phyloP scores from a whole-genome alignment of 495 filamentous ascomycete genomes.

The Aspergillus heteromorphus region DNA sequence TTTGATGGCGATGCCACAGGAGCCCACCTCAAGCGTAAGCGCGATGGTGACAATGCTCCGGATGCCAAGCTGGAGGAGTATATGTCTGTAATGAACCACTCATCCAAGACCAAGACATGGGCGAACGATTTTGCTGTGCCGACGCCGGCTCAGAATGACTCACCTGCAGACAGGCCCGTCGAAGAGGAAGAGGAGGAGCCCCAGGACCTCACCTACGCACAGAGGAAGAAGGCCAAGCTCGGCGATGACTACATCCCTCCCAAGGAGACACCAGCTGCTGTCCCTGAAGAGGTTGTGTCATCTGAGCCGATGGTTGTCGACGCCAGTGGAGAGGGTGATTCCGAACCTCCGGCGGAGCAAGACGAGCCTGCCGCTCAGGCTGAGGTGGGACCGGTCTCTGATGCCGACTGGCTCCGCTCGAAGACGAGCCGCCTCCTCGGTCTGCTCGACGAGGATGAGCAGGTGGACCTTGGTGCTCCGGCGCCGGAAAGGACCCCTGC shows the following conservation, averaged over 20 bases:
- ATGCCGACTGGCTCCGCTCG: constrained; percentile 89
- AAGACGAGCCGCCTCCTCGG: constrained; percentile 88
- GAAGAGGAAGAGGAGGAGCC: constrained; percentile 24
- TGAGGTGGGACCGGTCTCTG: constrained; percentile 32
- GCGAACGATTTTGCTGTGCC: constrained; percentile 51
- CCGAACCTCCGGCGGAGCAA: constrained; percentile 16
- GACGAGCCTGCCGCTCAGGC: constrained; percentile 19
- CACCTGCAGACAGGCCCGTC: constrained; percentile 17
- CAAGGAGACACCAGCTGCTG: not conserved
- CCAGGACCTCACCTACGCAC: constrained; percentile 36
- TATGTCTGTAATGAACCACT: constrained; percentile 71
- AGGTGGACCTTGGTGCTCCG: constrained; percentile 25
- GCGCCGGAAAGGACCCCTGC: constrained; percentile 4
- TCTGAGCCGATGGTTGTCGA: constrained; percentile 26
- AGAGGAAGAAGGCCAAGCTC: constrained; percentile 38
- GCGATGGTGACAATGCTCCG: constrained; percentile 39
- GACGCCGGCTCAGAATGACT: constrained; percentile 21
- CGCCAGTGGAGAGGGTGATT: constrained; percentile 12
- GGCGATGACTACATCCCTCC: constrained; percentile 1
- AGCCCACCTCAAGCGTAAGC: constrained; percentile 52
- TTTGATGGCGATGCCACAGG: constrained; percentile 12
- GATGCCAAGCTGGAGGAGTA: constrained; percentile 84
- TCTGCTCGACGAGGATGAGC: constrained; percentile 64
- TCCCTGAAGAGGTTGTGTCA: constrained; percentile 6
- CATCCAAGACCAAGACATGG: constrained; percentile 63